Base-by-base conservation (phyloP, 257 asterid species). In the Apocynum venetum region DNA sequence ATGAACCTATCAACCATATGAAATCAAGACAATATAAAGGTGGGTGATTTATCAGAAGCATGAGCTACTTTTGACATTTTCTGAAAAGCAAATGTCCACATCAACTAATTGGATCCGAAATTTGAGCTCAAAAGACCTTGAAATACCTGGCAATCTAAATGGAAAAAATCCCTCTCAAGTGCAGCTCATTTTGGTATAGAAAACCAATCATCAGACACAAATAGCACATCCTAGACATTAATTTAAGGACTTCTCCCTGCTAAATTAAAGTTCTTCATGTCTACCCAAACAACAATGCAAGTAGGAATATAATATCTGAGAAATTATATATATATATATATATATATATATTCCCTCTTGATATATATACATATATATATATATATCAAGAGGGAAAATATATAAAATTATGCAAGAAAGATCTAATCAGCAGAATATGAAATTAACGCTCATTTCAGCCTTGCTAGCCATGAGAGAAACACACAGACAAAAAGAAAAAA, bases 181-280 rank as follows among this genome's bases (percentile, higher is more conserved):
- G 78, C 5, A 75, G 60, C 57, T 60, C 61, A 63, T 14, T 36
- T 47, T 35, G 11, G 12, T 56, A 36, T n/a, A 8, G 25, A n/a
- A 40, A 73, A 51, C 35, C 31, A n/a, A 72, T 52, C 65, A 40
- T 44, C 61, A 72, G 12, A 51, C 75, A 72, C 5, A 72, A 72
- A 2, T 14, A 49, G 49, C 19, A 53, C 17, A 5, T 49, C 25
- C 25, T 14, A 65, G 31, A 36, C 4, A 25, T 65, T 11, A 25
- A 3, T 17, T 8, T 53, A 11, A 15, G 38, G 6, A 38, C 35
- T 17, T 51, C 13, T 25, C 20, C 63, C 47, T 8, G 25, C 69
- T 13, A 56, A 56, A 10, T 20, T 20, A 8, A 52, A 52, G 36
- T n/a, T 56, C 35, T 10, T 15, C 65, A 38, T 15, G 65, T 55